Base-by-base conservation (phyloP, 495 filamentous ascomycete species). In the Penicillium daleae region DNA sequence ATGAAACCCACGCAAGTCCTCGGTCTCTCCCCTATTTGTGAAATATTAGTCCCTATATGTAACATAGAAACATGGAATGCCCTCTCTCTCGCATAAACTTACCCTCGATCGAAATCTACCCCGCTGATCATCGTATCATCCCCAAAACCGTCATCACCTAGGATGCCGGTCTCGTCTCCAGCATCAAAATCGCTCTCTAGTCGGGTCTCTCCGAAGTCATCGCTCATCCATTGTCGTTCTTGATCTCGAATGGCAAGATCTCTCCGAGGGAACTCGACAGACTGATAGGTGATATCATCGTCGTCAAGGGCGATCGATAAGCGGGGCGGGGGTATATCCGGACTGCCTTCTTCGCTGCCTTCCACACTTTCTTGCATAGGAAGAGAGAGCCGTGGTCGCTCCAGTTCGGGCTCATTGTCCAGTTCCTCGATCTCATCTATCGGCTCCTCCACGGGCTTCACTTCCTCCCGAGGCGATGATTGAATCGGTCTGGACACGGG, bases 261-360 rank as follows among this genome's bases (percentile, higher is more conserved):
- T 57, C 89, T 78, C 55, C 89, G 79, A 10, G 87, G 83, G 49
- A 90, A 78, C 73, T 94, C 91, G 33, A 93, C 82, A 22, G 89
- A 90, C 60, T 80, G 81, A 51, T 85, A 78, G 1, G 90, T 92
- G 37, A 84, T 80, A 63, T 91, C 86, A 33, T 89, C 88, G 32
- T 90, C 88, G 31, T 89, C 89, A 39, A 91, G 74, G 6, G 84
- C 81, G 39, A 86, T 77, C 52, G 87, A 89, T 46, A 82, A 68
- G 57, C 82, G 80, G 44, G 90, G 89, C 9, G 89, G 87, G 19
- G 80, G 79, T 54, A 86, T 76, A 33, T 83, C 73, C 6, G 79
- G 78, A 59, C 78, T 82, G 22, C 62, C 59, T 3, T 72, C 68
- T 3, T 68, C 67, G 10, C 81, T 84, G 58, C 85, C 87, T 29